These are phyloP conservation scores for Chlorella sp. DNA, from an alignment of 139 green algal species.

Conservation along the genomic window DNA sequence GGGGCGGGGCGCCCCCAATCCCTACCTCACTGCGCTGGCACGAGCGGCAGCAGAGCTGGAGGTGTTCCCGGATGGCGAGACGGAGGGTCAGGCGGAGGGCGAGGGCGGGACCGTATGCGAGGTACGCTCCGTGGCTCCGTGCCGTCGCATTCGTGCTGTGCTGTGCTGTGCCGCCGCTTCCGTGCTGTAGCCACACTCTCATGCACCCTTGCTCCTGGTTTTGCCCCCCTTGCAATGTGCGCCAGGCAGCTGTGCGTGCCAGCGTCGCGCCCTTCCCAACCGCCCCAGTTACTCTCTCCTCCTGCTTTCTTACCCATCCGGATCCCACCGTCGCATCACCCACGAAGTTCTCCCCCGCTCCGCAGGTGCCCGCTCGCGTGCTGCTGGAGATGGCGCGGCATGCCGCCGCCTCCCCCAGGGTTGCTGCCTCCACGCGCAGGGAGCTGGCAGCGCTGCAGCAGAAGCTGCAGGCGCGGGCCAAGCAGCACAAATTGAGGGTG, in stretches of 20 bases:
- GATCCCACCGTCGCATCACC: too few species aligned
- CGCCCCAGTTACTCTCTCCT: neutral
- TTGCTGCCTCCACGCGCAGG: constrained; percentile 14
- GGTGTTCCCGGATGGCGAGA: constrained; percentile 22
- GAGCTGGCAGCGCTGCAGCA: constrained; percentile 16
- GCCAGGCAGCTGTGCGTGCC: too few species aligned
- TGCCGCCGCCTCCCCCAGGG: neutral
- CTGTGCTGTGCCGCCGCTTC: too few species aligned
- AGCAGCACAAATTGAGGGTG: neutral
- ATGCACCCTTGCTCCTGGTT: too few species aligned
- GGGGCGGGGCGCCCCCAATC: constrained; percentile 39
- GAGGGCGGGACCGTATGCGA: too few species aligned
- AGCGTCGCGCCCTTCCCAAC: too few species aligned
- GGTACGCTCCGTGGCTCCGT: too few species aligned
- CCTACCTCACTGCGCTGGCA: constrained; percentile 49
- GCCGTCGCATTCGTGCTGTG: too few species aligned
- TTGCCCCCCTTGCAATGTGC: too few species aligned
- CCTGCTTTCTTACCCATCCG: too few species aligned
- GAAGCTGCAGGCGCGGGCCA: constrained; percentile 1
- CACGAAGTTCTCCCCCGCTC: too few species aligned
- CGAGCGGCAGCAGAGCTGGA: constrained; percentile 34
- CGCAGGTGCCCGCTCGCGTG: neutral
- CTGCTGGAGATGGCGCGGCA: constrained; percentile 22
- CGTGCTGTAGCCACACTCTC: too few species aligned
- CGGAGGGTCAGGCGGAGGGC: neutral